Evolutionary conservation across 768 basidiomycete genomes (phyloP).

Genomic region (Tulasnella sp.): DNA sequence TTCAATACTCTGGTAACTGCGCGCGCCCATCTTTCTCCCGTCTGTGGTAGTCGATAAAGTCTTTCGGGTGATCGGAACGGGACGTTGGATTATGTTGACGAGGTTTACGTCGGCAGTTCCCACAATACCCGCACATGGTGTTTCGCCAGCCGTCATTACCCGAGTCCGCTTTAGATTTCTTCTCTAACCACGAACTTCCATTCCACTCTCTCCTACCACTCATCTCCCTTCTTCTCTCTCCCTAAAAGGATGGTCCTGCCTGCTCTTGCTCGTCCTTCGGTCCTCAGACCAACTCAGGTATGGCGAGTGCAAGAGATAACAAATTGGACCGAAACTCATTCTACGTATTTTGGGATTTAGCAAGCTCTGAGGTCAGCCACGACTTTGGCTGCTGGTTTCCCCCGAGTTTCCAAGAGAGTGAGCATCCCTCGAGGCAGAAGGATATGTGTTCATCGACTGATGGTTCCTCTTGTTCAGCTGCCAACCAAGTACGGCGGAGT

Average conservation of each 20-base stretch:
- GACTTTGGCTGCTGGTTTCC: conserved; percentile 77
- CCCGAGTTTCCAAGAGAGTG: conserved; percentile 72
- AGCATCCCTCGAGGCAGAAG: conserved; percentile 39
- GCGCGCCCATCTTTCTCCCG: not conserved
- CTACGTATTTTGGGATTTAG: conserved; percentile 12
- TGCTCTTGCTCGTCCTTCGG: conserved; percentile 26
- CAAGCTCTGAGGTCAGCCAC: conserved; percentile 52
- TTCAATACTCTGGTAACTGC: not conserved
- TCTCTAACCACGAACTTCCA: conserved; percentile 7
- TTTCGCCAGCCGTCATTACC: conserved; percentile 16
- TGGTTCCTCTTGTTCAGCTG: conserved; percentile 52
- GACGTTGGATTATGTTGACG: not conserved
- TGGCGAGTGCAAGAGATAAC: not conserved
- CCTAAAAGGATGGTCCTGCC: conserved; percentile 4
- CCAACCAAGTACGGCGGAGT: conserved; percentile 91
- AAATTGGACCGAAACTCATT: conserved; percentile 16
- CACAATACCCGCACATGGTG: conserved; percentile 4
- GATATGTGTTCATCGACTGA: not conserved
- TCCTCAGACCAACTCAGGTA: conserved; percentile 30
- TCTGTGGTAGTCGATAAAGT: not conserved
- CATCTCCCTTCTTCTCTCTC: conserved; percentile 15
- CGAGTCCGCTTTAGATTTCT: not conserved
- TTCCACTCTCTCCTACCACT: conserved; percentile 14
- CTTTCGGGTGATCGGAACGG: conserved; percentile 17
- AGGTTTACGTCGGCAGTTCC: conserved; percentile 11